Evolutionary conservation across 306 rosid genomes (phyloP), one percentile per base, ranked within the genome.

Genomic region (Inga leiocalycina): DNA sequence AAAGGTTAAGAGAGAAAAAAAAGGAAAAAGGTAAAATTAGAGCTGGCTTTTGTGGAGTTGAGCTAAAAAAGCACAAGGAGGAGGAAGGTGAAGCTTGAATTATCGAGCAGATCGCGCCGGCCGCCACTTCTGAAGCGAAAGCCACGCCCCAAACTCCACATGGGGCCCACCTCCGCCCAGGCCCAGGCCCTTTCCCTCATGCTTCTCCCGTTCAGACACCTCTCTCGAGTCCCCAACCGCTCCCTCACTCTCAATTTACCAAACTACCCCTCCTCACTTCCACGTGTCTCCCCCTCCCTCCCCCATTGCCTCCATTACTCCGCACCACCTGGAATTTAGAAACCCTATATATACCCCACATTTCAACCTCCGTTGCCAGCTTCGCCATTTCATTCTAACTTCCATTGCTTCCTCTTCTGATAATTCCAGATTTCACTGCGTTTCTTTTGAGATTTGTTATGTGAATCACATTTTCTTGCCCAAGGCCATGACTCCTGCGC

Each of bases 401-500:
- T 74, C 37, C 12, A 37, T 39, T 35, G 16, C 11, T 59, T 10
- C 48, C 2, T 30, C 59, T 59, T 10, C 10, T 11, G 3, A 48
- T 14, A 4, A 14, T 37, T 73, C 54, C 20, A 24, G 61, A n/a
- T 49, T 6, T n/a, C 8, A 62, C 32, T 32, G 49, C 54, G 30
- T 77, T 81, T 34, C 19, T 59, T 84, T 54, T 6, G 9, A 52
- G 59, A 52, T 52, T 77, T 2, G 35, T 56, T 32, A 62, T 11
- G 65, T n/a, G 2, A 49, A 14, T 1, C 56, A 3, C 1, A 5
- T 39, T 10, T 22, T 59, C 32, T n/a, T 59, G 65, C 32, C 20
- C 56, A 15, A 49, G 56, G 20, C 65, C 70, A 91, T 89, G 92
- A 87, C 86, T 74, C 91, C 90, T 17, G 20, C 89, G 48, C 89